Evolutionary conservation across 345 rosid species (phyloP), one percentile per base, ranked within the genome.

Genomic region (Bruguiera sexangula): DNA sequence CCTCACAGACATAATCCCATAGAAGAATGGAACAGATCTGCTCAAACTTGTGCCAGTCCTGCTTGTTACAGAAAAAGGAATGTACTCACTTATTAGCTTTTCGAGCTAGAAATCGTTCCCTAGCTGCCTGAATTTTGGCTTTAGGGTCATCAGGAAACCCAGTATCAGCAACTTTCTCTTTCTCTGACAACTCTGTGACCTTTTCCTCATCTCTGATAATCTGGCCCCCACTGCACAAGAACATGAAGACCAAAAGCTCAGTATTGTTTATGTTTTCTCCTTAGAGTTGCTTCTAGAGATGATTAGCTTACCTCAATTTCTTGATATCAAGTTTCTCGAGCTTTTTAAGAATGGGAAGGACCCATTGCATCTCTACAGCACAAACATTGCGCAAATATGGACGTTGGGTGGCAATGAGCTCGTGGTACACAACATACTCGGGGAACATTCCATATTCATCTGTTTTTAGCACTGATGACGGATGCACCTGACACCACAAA

Each of bases 101-200:
- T 52, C 98, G 96, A 21, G 95, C 89, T 67, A 91, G 95, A 79
- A 91, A 94, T 32, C 98, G 88, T 22, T 91, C 92, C 62, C 95
- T 88, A 7, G 97, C 98, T 36, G 97, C 96, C 84, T 85, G 84
- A 69, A 94, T 79, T 78, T 78, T 83, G 75, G 86, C 85, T 65
- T 82, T 81, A 0, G 31, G 80, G 48, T 85, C 86, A 62, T 80
- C 86, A 3, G 75, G 67, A 70, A 54, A 77, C 54, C 24, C 72
- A 37, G 76, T 63, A 63, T 36, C 64, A 46, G 62, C 71, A 52
- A 21, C 69, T 63, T 79, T 72, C 65, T 78, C 75, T 62, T 70
- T 70, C 22, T 63, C 62, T 6, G 75, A 69, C 76, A 79, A 73
- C 61, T 78, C 84, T 11, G 69, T 54, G 19, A 53, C 24, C 60